Percentiles rank a stretch among this genome's conserved stretches.
Evolutionary conservation across 768 basidiomycete species (phyloP).

Genomic region (Hygrophorus pudorinus): DNA sequence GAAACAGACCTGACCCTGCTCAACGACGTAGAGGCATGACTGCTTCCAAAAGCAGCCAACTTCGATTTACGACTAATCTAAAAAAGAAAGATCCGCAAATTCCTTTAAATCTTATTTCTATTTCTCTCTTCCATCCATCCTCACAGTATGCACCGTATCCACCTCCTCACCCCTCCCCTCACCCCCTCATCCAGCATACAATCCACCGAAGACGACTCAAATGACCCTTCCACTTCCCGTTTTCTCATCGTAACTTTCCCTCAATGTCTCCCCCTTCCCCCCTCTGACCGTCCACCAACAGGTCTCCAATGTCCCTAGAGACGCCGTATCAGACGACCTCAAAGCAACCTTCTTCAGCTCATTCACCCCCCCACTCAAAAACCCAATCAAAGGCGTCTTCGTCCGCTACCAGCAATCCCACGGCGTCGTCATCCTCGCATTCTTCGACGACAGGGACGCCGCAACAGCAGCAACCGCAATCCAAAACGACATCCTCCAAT

Average conservation of each 20-base stretch:
- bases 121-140: not conserved
- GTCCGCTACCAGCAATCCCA: constrained; percentile 38
- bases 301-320: constrained; percentile 31
- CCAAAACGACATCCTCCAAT: constrained; percentile 23
- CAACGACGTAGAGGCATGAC: too few relatives aligned
- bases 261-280: constrained; percentile 7
- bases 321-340: constrained; percentile 14
- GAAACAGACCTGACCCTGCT: too few relatives aligned
- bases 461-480: constrained; percentile 33
- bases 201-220: constrained; percentile 8
- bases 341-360: constrained; percentile 15
- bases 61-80: too few relatives aligned
- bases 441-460: constrained; percentile 45
- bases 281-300: constrained; percentile 13
- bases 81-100: too few relatives aligned
- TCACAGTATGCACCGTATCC: not conserved
- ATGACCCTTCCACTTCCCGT: constrained; percentile 7
- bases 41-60: too few relatives aligned
- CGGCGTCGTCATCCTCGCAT: constrained; percentile 48
- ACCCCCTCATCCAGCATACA: constrained; percentile 34
- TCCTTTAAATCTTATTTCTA: not conserved
- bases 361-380: constrained; percentile 1
- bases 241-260: constrained; percentile 12
- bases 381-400: constrained; percentile 47
- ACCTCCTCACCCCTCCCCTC: constrained; percentile 42